Evolutionary conservation across 176 grass and related monocot species (phyloP).

Genomic region (Aegilops bicornis): DNA sequence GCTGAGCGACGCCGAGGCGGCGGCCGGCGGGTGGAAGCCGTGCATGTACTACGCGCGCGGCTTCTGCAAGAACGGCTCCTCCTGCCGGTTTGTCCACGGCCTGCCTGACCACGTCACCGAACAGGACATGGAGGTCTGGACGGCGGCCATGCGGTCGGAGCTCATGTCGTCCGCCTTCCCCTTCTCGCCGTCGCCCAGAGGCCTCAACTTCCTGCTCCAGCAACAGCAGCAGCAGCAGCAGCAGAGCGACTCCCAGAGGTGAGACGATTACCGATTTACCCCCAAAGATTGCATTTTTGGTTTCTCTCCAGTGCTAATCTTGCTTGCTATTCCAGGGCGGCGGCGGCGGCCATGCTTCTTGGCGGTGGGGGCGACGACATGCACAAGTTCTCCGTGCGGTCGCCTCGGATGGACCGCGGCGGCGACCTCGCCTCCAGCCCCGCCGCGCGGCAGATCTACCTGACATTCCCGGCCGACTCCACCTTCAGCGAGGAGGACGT

Average conservation of each 20-base stretch:
- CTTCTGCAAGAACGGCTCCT: constrained; percentile 54
- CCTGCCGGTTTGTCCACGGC: constrained; percentile 49
- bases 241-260: constrained; percentile 70
- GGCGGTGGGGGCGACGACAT: constrained; percentile 33
- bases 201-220: constrained; percentile 47
- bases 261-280: background rate
- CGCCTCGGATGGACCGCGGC: constrained; percentile 53
- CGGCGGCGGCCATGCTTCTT: constrained; percentile 51
- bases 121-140: constrained; percentile 36
- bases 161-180: constrained; percentile 65
- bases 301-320: background rate
- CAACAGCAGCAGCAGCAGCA: constrained; percentile 23
- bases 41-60: constrained; percentile 59
- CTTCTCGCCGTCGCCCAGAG: constrained; percentile 52
- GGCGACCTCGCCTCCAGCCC: constrained; percentile 51
- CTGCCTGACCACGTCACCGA: constrained; percentile 30
- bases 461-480: constrained; percentile 85
- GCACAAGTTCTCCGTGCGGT: constrained; percentile 54
- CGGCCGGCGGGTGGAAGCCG: constrained; percentile 34
- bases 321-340: constrained; percentile 23
- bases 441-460: constrained; percentile 74
- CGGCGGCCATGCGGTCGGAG: constrained; percentile 38
- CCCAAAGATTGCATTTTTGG: background rate
- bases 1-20: constrained; percentile 19
- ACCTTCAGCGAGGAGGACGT: constrained; percentile 86